A percentile compares a stretch with the other conserved stretches of the same genome.
Conservation (phyloP, 176 grass and related monocot species). For the Panicum miliaceum region DNA sequence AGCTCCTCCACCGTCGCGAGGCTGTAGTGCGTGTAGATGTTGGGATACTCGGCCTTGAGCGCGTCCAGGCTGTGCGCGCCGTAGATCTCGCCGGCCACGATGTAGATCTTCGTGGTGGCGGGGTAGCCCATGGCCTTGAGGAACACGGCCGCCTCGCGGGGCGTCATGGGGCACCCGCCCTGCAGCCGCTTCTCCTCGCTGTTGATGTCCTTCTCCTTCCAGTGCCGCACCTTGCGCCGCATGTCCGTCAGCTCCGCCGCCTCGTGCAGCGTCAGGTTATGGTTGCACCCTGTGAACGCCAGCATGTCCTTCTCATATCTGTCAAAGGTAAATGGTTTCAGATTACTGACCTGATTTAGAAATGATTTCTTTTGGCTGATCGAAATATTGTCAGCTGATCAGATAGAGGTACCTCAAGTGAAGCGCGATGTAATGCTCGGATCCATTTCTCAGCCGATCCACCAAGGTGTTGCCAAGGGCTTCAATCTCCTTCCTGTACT, state of each 20-base stretch:
- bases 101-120: constrained; percentile 67
- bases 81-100: constrained; percentile 71
- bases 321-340: not conserved
- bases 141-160: constrained; percentile 68
- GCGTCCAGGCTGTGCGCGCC: constrained; percentile 61
- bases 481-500: constrained; percentile 61
- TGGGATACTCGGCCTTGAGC: constrained; percentile 62
- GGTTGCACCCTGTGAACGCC: constrained; percentile 72
- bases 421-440: constrained; percentile 66
- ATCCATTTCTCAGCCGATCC: constrained; percentile 50
- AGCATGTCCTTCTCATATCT: constrained; percentile 95
- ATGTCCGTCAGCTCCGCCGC: constrained; percentile 57
- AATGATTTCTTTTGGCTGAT: not conserved
- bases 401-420: constrained; percentile 60
- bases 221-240: constrained; percentile 66
- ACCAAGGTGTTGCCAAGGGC: constrained; percentile 52
- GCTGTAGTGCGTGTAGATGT: constrained; percentile 72
- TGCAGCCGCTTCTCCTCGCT: constrained; percentile 60
- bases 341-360: constrained; percentile 4
- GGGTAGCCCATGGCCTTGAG: constrained; percentile 84
- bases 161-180: constrained; percentile 80
- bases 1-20: constrained; percentile 63
- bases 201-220: constrained; percentile 84
- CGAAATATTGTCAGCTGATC: not conserved
- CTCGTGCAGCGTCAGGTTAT: constrained; percentile 61